Percentiles rank a stretch among this genome's conserved stretches.
Evolutionary conservation across 768 basidiomycete genomes (phyloP).

Genomic region (Leccinum olivaceopallidum): DNA sequence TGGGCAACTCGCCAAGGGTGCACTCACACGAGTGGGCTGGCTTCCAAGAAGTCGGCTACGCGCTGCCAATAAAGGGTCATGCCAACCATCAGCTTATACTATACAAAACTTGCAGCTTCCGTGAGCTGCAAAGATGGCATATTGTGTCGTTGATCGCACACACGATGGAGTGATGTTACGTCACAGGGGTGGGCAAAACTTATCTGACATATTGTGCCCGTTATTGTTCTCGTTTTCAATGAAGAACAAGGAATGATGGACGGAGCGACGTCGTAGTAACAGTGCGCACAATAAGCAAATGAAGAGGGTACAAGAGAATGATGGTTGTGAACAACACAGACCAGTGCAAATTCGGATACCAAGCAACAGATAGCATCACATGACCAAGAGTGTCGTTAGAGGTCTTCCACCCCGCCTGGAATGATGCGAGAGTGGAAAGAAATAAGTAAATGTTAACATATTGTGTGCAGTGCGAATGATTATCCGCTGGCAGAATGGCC

Average conservation of each 20-base stretch:
- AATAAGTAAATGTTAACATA: constrained; percentile 31
- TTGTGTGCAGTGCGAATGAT: constrained; percentile 31
- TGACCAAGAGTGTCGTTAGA: constrained; percentile 26
- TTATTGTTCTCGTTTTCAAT: constrained; percentile 15
- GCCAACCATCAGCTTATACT: constrained; percentile 21
- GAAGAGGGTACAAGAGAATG: constrained; percentile 13
- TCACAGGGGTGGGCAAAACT: constrained; percentile 1
- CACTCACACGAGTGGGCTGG: constrained; percentile 38
- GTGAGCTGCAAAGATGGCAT: constrained; percentile 14
- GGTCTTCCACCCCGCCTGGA: constrained; percentile 17
- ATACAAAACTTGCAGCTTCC: constrained; percentile 20
- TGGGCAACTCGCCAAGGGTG: constrained; percentile 55
- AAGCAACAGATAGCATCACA: constrained; percentile 28
- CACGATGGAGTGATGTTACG: constrained; percentile 8
- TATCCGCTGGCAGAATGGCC: constrained; percentile 32
- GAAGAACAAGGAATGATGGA: constrained; percentile 9
- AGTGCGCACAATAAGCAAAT: constrained; percentile 14
- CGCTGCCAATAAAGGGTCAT: constrained; percentile 5
- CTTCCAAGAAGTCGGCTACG: constrained; percentile 24
- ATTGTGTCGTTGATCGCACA: not conserved
- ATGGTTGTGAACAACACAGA: constrained; percentile 12
- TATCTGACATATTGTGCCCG: not conserved
- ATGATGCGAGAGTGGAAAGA: constrained; percentile 19
- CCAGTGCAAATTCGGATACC: constrained; percentile 13
- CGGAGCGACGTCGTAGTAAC: constrained; percentile 10